Evolutionary conservation across 2,329 filamentous ascomycete genomes (phyloP).

Genomic region (Incumbomyces delicatus): DNA sequence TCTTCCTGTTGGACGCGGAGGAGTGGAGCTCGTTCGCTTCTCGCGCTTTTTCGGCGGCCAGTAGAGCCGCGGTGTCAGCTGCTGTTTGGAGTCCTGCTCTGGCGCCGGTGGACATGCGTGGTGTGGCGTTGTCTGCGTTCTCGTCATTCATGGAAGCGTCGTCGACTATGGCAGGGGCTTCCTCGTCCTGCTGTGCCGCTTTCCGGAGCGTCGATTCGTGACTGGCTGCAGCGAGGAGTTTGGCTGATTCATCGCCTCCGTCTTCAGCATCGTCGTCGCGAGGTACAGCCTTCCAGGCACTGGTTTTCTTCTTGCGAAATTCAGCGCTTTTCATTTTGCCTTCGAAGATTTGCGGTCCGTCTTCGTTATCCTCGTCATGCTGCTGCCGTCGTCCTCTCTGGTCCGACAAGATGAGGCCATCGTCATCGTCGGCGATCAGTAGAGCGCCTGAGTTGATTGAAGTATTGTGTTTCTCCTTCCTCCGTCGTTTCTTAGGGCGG

Average conservation of each 20-base stretch:
- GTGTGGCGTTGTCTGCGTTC: constrained; percentile 23
- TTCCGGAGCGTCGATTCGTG: constrained; percentile 52
- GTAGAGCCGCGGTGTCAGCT: constrained; percentile 61
- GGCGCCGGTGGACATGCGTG: constrained; percentile 80
- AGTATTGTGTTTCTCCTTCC: constrained; percentile 40
- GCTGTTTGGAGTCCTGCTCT: constrained; percentile 80
- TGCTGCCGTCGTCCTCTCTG: constrained; percentile 24
- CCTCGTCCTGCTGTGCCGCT: constrained; percentile 37
- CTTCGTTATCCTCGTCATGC: constrained; percentile 28
- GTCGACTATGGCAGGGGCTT: constrained; percentile 34
- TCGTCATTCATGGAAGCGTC: constrained; percentile 18
- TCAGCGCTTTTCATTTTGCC: constrained; percentile 30
- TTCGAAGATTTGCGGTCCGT: constrained; percentile 22
- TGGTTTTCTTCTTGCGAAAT: constrained; percentile 68
- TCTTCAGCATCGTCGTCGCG: constrained; percentile 25
- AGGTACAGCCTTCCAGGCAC: constrained; percentile 57
- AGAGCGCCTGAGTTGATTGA: constrained; percentile 31
- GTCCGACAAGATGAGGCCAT: constrained; percentile 19
- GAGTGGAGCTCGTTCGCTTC: not conserved
- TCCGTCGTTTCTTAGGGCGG: constrained; percentile 48
- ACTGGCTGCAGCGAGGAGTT: constrained; percentile 63
- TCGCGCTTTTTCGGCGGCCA: constrained; percentile 51
- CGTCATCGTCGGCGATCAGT: constrained; percentile 34
- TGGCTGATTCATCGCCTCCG: constrained; percentile 58
- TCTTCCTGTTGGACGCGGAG: constrained; percentile 7